Base-by-base conservation (phyloP, 2,329 filamentous ascomycete genomes). In the Aspergillus sp. region DNA sequence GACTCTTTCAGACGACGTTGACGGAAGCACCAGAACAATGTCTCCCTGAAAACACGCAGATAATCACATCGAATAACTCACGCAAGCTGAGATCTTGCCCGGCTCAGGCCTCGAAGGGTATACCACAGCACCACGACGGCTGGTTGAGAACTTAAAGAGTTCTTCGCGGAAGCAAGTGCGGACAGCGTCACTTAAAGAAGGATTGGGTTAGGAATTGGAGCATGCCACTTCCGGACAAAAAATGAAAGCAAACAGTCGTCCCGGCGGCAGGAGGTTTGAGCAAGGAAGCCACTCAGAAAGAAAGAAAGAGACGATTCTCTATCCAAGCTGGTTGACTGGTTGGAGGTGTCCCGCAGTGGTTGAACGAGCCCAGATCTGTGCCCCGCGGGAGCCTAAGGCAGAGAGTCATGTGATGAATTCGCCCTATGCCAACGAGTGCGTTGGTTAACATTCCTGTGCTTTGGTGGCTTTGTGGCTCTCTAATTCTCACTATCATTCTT, bases 61-160 rank as follows among this genome's bases (percentile, higher is more conserved):
- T 7, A 38, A 38, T 9, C 15, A 38, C n/a, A 38, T 13, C 12
- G 41, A 43, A 46, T 22, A 43, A 67, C 65, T 67, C 52, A 67
- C 65, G 56, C 50, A 35, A 48, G 58, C 55, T 49, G 57, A 61
- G 53, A 42, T 48, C 41, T 54, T 53, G 60, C 59, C 58, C 57
- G 51, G 56, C 48, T 57, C 57, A 65, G 53, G 57, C 60, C 51
- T 54, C 47, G 54, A 46, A 53, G 41, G 30, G 49, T 48, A 47
- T 58, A 51, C 25, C 53, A 58, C 60, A 55, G 60, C 55, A 54
- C 44, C 65, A 67, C 64, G 55, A 48, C 64, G 63, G 49, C 27
- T 30, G 37, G 37, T 32, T 32, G 46, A 41, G 44, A 44, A 38
- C 52, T 44, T 43, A 49, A 39, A 39, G 45, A 43, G 50, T 51